Evolutionary conservation across 441 rosid species (phyloP).

Genomic region (Melastoma candidum): DNA sequence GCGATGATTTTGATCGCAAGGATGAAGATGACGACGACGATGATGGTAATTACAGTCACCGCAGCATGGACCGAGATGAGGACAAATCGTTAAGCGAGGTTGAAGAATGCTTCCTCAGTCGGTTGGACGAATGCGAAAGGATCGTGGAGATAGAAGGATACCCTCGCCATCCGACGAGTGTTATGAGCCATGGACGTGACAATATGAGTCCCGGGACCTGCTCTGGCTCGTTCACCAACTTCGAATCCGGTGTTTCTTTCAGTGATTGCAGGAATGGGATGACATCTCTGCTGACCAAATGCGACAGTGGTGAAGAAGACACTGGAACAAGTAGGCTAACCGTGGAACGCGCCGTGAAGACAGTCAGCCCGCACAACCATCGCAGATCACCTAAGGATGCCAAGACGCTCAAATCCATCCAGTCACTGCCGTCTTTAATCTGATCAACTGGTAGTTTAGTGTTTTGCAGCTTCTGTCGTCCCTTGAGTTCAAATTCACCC

Average conservation of each 20-base stretch:
- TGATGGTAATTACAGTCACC: conserved; percentile 12
- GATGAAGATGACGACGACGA: conserved; percentile 28
- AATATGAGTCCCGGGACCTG: conserved; percentile 21
- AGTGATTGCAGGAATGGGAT: conserved; percentile 40
- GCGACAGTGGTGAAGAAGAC: conserved; percentile 26
- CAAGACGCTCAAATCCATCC: conserved; percentile 17
- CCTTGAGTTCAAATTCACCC: too few species aligned
- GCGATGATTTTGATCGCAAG: conserved; percentile 24
- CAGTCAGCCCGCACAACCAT: conserved; percentile 13
- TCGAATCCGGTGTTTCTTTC: conserved; percentile 37
- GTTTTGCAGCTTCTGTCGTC: too few species aligned
- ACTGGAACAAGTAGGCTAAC: conserved; percentile 15
- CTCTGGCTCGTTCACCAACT: conserved; percentile 17
- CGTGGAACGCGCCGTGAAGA: conserved; percentile 10
- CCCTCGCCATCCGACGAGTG: conserved; percentile 13
- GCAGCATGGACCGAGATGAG: too few species aligned
- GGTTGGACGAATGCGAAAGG: conserved; percentile 27
- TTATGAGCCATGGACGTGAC: conserved; percentile 9
- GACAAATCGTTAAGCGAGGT: conserved; percentile 41
- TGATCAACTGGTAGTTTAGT: conserved; percentile 16
- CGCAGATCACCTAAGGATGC: conserved; percentile 15
- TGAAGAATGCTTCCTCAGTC: conserved; percentile 65
- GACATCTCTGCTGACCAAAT: conserved; percentile 13
- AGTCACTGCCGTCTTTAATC: conserved; percentile 14
- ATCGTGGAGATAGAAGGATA: conserved; percentile 7